A percentile compares a stretch with the other conserved stretches of the same genome.
These are phyloP conservation scores for Colletotrichum sublineola DNA, from an alignment of 2,329 filamentous ascomycete genomes.

Conservation along the genomic window DNA sequence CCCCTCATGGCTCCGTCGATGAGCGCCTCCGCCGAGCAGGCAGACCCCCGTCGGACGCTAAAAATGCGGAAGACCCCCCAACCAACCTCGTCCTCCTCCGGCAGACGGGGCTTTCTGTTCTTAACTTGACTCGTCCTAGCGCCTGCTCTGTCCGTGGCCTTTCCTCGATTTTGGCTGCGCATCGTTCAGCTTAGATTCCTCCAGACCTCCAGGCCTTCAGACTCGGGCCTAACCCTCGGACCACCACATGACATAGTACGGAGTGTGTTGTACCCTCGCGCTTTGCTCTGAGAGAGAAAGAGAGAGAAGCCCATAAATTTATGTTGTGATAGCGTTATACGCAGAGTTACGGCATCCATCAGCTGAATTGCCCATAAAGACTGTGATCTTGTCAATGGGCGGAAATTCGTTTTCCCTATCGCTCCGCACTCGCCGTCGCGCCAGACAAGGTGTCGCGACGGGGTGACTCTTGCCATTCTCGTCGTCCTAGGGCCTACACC, in stretches of 20 bases:
- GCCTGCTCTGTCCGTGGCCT: slow-evolving; percentile 24
- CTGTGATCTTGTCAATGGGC: slow-evolving; percentile 17
- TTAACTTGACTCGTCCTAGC: slow-evolving; percentile 38
- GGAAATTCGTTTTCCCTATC: neutral
- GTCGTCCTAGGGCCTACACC: neutral
- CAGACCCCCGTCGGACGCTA: slow-evolving; percentile 35
- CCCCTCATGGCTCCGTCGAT: slow-evolving; percentile 17
- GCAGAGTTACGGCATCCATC: neutral
- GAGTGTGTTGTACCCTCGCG: neutral
- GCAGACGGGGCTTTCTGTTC: slow-evolving; percentile 29
- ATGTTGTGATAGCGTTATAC: slow-evolving; percentile 18
- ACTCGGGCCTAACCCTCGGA: slow-evolving; percentile 23
- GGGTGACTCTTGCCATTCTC: neutral
- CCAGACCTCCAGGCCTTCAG: slow-evolving; percentile 13
- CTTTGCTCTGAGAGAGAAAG: neutral
- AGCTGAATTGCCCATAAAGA: neutral
- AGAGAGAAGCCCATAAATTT: neutral
- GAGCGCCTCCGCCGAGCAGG: slow-evolving; percentile 21
- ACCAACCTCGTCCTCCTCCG: neutral
- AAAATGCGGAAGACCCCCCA: slow-evolving; percentile 26
- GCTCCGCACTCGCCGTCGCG: neutral
- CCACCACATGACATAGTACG: slow-evolving; percentile 7
- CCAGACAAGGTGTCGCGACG: neutral
- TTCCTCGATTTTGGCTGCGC: slow-evolving; percentile 31
- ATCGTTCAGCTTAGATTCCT: slow-evolving; percentile 32